Percentiles rank a stretch among this genome's conserved stretches.
These are phyloP conservation scores for Penicillium pancosmium DNA, from an alignment of 495 filamentous ascomycete species.

Conservation along the genomic window DNA sequence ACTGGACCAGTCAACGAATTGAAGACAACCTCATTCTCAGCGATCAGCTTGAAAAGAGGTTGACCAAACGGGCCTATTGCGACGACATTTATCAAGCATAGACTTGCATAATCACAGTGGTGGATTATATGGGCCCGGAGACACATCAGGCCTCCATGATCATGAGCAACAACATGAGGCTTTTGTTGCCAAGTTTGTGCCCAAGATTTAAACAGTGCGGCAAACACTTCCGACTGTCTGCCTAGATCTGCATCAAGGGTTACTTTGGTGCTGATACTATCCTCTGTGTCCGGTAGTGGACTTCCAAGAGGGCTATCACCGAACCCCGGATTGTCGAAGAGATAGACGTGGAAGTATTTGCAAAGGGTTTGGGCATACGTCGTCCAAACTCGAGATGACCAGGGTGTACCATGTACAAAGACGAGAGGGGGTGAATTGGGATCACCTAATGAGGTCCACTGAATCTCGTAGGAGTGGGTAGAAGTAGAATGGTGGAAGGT, in stretches of 20 bases:
- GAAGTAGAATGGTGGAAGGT: constrained; percentile 27
- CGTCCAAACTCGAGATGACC: constrained; percentile 39
- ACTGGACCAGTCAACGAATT: constrained; percentile 24
- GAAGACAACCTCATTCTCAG: constrained; percentile 32
- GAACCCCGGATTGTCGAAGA: constrained; percentile 44
- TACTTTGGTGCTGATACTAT: constrained; percentile 9
- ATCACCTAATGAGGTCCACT: constrained; percentile 31
- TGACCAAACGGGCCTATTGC: constrained; percentile 35
- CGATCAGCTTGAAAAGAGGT: constrained; percentile 36
- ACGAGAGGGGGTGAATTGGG: constrained; percentile 25
- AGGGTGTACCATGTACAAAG: constrained; percentile 42
- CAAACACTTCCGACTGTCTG: constrained; percentile 30
- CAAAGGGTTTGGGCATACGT: constrained; percentile 29
- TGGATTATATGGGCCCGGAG: constrained; percentile 31
- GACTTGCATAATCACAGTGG: constrained; percentile 29
- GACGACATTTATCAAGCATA: constrained; percentile 39
- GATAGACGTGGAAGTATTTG: constrained; percentile 32
- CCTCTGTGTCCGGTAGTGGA: constrained; percentile 12
- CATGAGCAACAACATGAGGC: constrained; percentile 40
- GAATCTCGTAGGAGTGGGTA: constrained; percentile 25
- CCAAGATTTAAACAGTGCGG: constrained; percentile 35
- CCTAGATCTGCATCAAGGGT: constrained; percentile 28
- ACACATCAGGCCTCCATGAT: constrained; percentile 34
- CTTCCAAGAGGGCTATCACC: constrained; percentile 25
- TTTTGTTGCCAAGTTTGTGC: constrained; percentile 9